phyloP scores from a whole-genome alignment of 345 rosid genomes.

The Citrus australasica region DNA sequence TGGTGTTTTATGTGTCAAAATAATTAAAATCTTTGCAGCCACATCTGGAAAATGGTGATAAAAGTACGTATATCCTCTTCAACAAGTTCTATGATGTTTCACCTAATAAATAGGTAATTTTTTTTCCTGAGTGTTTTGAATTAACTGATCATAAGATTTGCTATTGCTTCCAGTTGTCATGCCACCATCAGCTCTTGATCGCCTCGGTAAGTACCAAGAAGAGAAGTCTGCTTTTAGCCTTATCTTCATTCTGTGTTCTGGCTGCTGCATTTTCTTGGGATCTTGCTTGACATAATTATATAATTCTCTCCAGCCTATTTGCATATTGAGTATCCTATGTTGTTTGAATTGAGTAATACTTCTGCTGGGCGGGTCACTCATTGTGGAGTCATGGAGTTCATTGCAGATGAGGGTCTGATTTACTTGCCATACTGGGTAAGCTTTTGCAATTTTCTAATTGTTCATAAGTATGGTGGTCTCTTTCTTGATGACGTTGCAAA shows the following conservation, averaged over 20 bases:
- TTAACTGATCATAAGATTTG: neutral
- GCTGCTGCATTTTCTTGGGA: neutral
- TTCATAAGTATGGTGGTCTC: neutral
- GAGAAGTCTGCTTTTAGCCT: neutral
- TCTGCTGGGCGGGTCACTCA: constrained; percentile 40
- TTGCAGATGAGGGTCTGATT: constrained; percentile 61
- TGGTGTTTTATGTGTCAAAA: no score
- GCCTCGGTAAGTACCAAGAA: constrained; percentile 55
- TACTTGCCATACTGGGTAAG: constrained; percentile 68
- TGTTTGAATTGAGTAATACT: constrained; percentile 48
- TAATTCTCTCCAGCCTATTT: constrained; percentile 40
- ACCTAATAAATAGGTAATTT: neutral
- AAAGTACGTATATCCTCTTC: constrained; percentile 32
- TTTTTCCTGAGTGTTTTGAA: neutral
- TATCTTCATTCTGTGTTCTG: neutral
- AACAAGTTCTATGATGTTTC: neutral
- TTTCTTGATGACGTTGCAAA: neutral
- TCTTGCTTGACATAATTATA: neutral
- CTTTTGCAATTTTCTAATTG: neutral
- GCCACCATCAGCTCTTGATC: constrained; percentile 77
- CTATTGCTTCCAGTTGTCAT: constrained; percentile 45
- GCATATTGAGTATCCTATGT: constrained; percentile 63
- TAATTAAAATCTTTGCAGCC: constrained; percentile 33
- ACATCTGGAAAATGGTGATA: constrained; percentile 68
- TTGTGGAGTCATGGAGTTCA: constrained; percentile 67